Evolutionary conservation across 2,329 filamentous ascomycete species (phyloP).

Genomic region (Cadophora sp.): DNA sequence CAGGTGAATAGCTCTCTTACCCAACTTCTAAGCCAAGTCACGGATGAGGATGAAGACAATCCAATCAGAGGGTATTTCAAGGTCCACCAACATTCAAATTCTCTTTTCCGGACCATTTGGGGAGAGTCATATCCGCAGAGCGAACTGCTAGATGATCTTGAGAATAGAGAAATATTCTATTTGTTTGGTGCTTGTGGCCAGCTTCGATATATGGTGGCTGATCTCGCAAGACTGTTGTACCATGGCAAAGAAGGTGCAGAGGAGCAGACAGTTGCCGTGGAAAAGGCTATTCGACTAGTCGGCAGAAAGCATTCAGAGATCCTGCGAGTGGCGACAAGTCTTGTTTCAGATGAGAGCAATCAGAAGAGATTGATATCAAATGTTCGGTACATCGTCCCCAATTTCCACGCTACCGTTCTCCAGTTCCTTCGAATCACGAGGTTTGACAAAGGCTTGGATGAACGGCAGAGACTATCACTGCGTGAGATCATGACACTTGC

Average conservation of each 20-base stretch:
- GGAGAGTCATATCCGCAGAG: constrained; percentile 23
- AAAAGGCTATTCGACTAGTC: not conserved
- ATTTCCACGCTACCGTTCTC: not conserved
- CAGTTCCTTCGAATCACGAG: not conserved
- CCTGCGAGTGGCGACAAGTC: not conserved
- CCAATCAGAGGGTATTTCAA: not conserved
- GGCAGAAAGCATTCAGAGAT: not conserved
- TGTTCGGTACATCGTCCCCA: not conserved
- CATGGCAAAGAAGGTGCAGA: not conserved
- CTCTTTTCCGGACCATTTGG: constrained; percentile 15
- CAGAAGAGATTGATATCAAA: constrained; percentile 1
- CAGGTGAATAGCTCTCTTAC: constrained; percentile 19
- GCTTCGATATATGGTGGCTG: constrained; percentile 18
- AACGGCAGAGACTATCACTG: not conserved
- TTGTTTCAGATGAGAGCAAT: not conserved
- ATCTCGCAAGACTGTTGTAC: not conserved
- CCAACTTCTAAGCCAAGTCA: constrained; percentile 17
- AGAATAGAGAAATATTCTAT: constrained; percentile 22
- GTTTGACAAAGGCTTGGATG: not conserved
- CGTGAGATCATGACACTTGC: constrained; percentile 3
- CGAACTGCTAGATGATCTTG: constrained; percentile 23
- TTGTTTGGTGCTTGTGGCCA: constrained; percentile 19
- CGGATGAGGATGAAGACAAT: constrained; percentile 15
- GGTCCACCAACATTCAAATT: constrained; percentile 3
- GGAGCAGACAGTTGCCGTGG: not conserved